phyloP scores from a whole-genome alignment of 1,284 basidiomycete species.

The Malassezia sympodialis region DNA sequence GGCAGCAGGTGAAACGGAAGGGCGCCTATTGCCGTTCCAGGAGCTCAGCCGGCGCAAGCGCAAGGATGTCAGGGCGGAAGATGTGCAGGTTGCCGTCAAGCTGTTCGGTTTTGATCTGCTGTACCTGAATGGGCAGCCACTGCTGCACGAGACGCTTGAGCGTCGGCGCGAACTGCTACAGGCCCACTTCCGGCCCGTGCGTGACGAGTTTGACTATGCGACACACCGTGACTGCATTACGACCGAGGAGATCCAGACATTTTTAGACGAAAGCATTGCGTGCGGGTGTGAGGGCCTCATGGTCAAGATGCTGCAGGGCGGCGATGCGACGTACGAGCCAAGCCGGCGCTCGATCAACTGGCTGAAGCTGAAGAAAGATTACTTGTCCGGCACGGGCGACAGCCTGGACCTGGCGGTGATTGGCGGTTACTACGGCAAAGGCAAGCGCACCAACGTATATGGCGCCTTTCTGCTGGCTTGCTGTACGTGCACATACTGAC shows the following conservation, averaged over 20 bases:
- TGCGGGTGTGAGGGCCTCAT: constrained; percentile 94
- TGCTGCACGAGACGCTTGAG: constrained; percentile 20
- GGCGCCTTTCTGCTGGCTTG: constrained; percentile 44
- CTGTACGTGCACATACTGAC: constrained; percentile 10
- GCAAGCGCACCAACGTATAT: constrained; percentile 67
- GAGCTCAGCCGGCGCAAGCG: constrained; percentile 88
- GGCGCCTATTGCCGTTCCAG: constrained; percentile 86
- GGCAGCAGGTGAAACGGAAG: constrained; percentile 13
- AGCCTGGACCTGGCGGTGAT: constrained; percentile 94
- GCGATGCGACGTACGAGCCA: constrained; percentile 87
- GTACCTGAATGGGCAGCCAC: constrained; percentile 72
- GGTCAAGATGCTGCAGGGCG: constrained; percentile 94
- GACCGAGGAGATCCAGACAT: constrained; percentile 84
- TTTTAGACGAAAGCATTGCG: constrained; percentile 91
- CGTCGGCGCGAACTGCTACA: constrained; percentile 64
- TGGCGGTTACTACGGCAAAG: constrained; percentile 92
- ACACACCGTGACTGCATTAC: constrained; percentile 78
- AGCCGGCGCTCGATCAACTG: constrained; percentile 90
- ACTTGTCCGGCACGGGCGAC: constrained; percentile 83
- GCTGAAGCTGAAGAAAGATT: constrained; percentile 61
- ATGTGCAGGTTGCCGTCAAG: constrained; percentile 89
- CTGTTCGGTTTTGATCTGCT: constrained; percentile 91
- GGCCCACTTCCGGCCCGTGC: constrained; percentile 69
- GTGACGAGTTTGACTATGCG: constrained; percentile 85
- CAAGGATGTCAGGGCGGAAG: constrained; percentile 91